These are phyloP conservation scores for Aspergillus incahuasiensis DNA, from an alignment of 495 filamentous ascomycete species.

Conservation along the genomic window DNA sequence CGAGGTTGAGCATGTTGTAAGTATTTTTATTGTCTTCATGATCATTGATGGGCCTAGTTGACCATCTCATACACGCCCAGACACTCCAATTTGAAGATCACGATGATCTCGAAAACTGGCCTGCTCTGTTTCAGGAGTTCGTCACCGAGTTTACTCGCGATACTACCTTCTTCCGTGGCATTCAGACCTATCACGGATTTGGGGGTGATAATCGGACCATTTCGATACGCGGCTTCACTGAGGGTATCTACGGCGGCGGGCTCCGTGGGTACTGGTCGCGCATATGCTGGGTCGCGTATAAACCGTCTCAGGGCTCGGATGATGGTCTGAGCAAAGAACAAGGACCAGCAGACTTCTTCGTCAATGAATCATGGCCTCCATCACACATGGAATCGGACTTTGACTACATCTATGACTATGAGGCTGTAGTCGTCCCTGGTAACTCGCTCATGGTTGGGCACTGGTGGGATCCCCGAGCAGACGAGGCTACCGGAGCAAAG, in stretches of 20 bases:
- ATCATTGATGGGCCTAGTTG: background rate
- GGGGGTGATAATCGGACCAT: conserved; percentile 5
- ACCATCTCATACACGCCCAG: conserved; percentile 9
- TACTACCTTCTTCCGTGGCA: conserved; percentile 25
- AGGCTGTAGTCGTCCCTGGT: conserved; percentile 49
- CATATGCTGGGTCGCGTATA: conserved; percentile 38
- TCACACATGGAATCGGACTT: conserved; percentile 10
- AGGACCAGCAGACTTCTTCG: background rate
- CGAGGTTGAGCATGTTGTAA: conserved; percentile 23
- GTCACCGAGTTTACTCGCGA: conserved; percentile 8
- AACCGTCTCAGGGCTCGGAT: conserved; percentile 1
- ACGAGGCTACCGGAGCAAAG: conserved; percentile 16
- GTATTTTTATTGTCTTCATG: background rate
- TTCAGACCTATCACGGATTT: conserved; percentile 13
- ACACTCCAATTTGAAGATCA: conserved; percentile 18
- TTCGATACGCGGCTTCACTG: conserved; percentile 28
- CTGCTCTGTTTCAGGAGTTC: conserved; percentile 18
- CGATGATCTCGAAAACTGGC: conserved; percentile 24
- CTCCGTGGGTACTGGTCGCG: conserved; percentile 41
- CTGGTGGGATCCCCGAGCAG: conserved; percentile 33
- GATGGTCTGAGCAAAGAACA: conserved; percentile 5
- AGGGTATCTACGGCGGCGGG: conserved; percentile 26
- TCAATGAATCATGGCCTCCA: conserved; percentile 19
- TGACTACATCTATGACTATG: conserved; percentile 36
- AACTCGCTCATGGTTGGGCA: conserved; percentile 44